phyloP scores from a whole-genome alignment of 768 basidiomycete species.

The Crepidotus variabilis region DNA sequence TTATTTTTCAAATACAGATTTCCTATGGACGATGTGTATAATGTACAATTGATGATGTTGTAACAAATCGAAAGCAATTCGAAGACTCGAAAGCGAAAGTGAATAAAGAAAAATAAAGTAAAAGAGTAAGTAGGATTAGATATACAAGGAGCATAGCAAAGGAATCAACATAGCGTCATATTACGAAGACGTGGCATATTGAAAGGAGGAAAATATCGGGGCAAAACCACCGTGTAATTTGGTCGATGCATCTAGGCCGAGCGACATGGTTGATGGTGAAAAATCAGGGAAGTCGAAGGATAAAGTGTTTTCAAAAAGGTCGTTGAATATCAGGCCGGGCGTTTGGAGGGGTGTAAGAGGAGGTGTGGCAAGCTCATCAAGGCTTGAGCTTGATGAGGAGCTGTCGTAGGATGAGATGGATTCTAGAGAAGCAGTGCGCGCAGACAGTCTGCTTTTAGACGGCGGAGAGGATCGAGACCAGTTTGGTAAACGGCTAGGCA shows the following conservation, averaged over 20 bases:
- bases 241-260: not conserved
- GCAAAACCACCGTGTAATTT: not conserved
- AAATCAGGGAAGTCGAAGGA: not conserved
- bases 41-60: not conserved
- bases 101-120: not conserved
- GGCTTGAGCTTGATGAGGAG: slow-evolving; percentile 1
- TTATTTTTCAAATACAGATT: not conserved
- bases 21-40: not conserved
- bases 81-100: not conserved
- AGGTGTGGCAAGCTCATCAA: slow-evolving; percentile 8
- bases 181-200: not conserved
- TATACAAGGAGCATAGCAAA: not conserved
- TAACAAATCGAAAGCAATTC: not conserved
- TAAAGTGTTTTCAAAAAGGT: not conserved
- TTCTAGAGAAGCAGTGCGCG: slow-evolving; percentile 6
- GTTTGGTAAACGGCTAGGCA: not conserved
- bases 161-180: not conserved
- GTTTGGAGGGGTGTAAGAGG: not conserved
- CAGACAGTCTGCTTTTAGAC: not conserved
- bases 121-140: not conserved
- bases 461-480: not conserved
- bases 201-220: not conserved
- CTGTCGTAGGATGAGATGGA: not conserved
- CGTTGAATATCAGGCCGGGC: not conserved
- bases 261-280: not conserved